These are phyloP conservation scores for Mycena olivaceomarginata DNA, from an alignment of 768 basidiomycete species.

Conservation along the genomic window DNA sequence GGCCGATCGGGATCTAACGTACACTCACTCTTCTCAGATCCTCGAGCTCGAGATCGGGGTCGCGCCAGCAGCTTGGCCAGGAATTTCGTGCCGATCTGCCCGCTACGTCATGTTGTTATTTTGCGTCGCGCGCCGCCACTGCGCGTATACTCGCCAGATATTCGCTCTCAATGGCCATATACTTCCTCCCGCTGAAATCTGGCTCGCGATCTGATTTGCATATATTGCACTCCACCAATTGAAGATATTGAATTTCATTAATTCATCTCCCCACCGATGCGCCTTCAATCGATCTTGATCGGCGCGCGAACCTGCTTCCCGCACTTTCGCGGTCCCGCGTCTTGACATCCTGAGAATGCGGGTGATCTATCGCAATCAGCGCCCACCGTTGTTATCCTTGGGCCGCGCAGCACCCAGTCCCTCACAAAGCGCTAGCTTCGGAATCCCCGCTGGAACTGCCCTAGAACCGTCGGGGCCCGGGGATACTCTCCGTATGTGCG, in stretches of 20 bases:
- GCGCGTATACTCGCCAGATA: neutral
- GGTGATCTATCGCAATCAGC: constrained; percentile 13
- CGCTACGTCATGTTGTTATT: neutral
- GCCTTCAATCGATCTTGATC: constrained; percentile 31
- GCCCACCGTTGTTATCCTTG: neutral
- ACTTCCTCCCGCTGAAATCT: too few relatives aligned
- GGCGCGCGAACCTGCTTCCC: constrained; percentile 15
- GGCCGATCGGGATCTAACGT: constrained; percentile 25
- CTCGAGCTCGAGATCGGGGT: constrained; percentile 1
- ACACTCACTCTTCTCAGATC: constrained; percentile 13
- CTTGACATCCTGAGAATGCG: constrained; percentile 18
- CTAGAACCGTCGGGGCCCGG: too few relatives aligned
- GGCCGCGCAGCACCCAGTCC: neutral
- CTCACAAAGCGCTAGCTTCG: neutral
- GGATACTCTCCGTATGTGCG: too few relatives aligned
- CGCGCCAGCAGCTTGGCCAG: constrained; percentile 4
- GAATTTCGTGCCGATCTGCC: neutral
- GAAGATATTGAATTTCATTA: neutral
- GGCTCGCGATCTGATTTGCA: neutral
- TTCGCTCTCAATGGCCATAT: too few relatives aligned
- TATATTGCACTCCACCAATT: too few relatives aligned
- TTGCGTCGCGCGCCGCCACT: neutral
- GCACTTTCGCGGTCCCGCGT: constrained; percentile 12
- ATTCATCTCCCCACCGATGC: neutral
- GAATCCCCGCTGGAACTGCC: neutral